A percentile compares a stretch with the other conserved stretches of the same genome.
Evolutionary conservation across 148 eudicot species (phyloP).

Genomic region (Persicaria maculosa): DNA sequence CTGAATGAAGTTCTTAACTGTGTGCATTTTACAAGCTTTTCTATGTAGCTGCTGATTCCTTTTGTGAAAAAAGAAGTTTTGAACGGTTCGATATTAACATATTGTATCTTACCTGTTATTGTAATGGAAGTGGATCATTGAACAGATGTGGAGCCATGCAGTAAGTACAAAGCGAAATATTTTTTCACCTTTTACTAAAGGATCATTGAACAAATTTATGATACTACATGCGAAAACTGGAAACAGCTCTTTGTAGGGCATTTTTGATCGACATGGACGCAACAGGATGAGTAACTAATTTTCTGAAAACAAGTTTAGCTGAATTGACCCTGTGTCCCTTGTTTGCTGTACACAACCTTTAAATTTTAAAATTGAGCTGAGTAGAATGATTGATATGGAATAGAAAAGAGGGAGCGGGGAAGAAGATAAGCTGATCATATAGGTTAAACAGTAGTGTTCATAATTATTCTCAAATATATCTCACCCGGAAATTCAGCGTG

Average conservation of each 20-base stretch:
- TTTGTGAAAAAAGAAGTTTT: neutral
- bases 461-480: neutral
- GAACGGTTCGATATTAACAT: neutral
- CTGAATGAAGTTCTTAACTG: neutral
- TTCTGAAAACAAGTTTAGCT: neutral
- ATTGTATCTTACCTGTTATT: neutral
- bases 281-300: no score
- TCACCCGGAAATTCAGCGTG: neutral
- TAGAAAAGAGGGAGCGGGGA: neutral
- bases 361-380: neutral
- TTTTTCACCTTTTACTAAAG: no score
- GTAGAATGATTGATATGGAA: neutral
- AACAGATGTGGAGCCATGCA: no score
- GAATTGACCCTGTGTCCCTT: neutral
- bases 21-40: neutral
- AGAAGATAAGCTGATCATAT: no score
- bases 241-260: neutral
- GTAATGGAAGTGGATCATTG: neutral
- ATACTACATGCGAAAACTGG: neutral
- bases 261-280: no score
- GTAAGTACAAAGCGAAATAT: no score
- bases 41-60: neutral
- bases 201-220: neutral
- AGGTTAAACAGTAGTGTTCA: neutral
- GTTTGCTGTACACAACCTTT: neutral